Evolutionary conservation across 2,329 filamentous ascomycete species (phyloP).

Genomic region (Paraphoma chrysanthemicola): DNA sequence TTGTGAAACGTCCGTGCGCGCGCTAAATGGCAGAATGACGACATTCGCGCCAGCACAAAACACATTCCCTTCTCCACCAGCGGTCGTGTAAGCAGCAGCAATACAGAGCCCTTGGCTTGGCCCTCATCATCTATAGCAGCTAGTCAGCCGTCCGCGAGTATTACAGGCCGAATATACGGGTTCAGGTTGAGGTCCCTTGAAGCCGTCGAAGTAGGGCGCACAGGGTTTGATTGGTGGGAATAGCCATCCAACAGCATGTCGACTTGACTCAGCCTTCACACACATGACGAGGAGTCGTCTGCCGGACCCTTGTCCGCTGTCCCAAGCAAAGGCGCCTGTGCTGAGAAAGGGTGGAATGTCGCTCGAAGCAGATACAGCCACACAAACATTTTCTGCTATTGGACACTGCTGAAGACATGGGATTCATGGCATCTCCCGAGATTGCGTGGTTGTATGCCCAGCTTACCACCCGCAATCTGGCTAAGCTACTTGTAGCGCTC

Average conservation of each 20-base stretch:
- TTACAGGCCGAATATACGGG: conserved; percentile 18
- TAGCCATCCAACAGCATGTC: background rate
- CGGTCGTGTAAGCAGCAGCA: conserved; percentile 25
- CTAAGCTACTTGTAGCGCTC: conserved; percentile 25
- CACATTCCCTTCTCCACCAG: conserved; percentile 9
- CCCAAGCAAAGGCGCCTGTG: background rate
- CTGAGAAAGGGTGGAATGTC: conserved; percentile 19
- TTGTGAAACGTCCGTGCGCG: conserved; percentile 6
- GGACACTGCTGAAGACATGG: conserved; percentile 7
- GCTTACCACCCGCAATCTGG: conserved; percentile 34
- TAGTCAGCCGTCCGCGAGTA: conserved; percentile 19
- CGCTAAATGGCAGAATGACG: conserved; percentile 14
- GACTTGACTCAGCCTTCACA: conserved; percentile 14
- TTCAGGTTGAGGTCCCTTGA: background rate
- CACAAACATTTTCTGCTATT: conserved; percentile 9
- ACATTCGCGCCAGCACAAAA: conserved; percentile 21
- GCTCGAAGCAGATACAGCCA: conserved; percentile 33
- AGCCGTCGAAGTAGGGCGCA: background rate
- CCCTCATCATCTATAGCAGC: conserved; percentile 29
- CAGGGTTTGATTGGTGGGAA: conserved; percentile 22
- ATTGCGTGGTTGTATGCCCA: conserved; percentile 21
- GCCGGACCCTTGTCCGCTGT: background rate
- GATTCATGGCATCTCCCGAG: conserved; percentile 26
- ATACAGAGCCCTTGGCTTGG: conserved; percentile 28
- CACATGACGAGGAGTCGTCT: conserved; percentile 9